These are phyloP conservation scores for Ustilago shanxiensis DNA, from an alignment of 1,284 basidiomycete species.

Conservation along the genomic window DNA sequence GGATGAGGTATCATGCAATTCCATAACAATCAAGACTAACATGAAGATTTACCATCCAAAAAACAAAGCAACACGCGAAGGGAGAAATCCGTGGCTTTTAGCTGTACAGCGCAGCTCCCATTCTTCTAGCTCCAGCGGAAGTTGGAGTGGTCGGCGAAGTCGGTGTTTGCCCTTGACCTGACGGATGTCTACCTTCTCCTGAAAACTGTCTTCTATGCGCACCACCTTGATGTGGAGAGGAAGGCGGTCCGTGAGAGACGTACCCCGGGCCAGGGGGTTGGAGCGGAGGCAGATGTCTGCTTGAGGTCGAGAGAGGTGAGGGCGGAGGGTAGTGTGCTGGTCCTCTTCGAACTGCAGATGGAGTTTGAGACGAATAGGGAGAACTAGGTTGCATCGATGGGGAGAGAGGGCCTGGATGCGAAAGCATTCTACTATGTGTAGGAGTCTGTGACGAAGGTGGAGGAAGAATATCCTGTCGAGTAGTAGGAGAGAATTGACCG, in stretches of 20 bases:
- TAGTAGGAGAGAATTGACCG: constrained; percentile 37
- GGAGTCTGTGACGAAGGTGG: constrained; percentile 27
- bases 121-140: constrained; percentile 25
- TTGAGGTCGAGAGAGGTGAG: constrained; percentile 28
- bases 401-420: constrained; percentile 34
- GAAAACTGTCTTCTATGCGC: constrained; percentile 31
- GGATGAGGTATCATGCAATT: too few relatives aligned
- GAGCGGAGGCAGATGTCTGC: constrained; percentile 35
- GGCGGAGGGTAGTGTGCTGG: constrained; percentile 30
- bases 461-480: constrained; percentile 14
- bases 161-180: constrained; percentile 1
- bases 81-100: too few relatives aligned
- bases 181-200: constrained; percentile 1
- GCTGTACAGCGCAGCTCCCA: constrained; percentile 50
- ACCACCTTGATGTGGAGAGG: constrained; percentile 20
- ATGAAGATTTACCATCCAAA: too few relatives aligned
- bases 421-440: constrained; percentile 38
- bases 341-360: constrained; percentile 30
- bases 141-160: constrained; percentile 33
- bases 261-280: constrained; percentile 16
- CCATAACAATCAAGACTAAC: too few relatives aligned
- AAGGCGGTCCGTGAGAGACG: constrained; percentile 30
- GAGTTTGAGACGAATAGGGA: constrained; percentile 38
- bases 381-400: constrained; percentile 41
- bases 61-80: not conserved